phyloP scores from a whole-genome alignment of 169 alveolate genomes.

The Plasmodium ovale region DNA sequence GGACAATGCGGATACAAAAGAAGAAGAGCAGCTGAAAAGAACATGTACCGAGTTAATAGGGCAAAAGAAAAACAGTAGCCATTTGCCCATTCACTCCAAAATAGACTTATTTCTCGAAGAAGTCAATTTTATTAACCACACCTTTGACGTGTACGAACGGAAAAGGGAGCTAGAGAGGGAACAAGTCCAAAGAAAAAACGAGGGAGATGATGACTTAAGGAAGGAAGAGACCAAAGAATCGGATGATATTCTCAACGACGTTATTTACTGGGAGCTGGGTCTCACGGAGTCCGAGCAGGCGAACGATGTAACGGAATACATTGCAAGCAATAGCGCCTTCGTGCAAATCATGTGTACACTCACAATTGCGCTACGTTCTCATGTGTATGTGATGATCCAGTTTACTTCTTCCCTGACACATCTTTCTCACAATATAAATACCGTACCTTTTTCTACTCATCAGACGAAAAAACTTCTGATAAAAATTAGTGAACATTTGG shows the following conservation, averaged over 20 bases:
- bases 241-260: slow-evolving; percentile 49
- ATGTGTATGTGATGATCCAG: neutral
- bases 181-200: neutral
- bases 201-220: neutral
- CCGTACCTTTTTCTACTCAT: neutral
- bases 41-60: slow-evolving; percentile 18
- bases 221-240: slow-evolving; percentile 15
- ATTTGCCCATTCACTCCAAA: slow-evolving; percentile 26
- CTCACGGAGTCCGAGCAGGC: slow-evolving; percentile 15
- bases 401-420: neutral
- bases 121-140: slow-evolving; percentile 34
- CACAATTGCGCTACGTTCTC: no score
- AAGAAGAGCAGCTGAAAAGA: slow-evolving; percentile 11
- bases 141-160: slow-evolving; percentile 26
- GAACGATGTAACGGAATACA: no score
- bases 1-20: neutral
- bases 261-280: slow-evolving; percentile 48
- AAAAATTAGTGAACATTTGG: slow-evolving; percentile 33
- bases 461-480: slow-evolving; percentile 39
- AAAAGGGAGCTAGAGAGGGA: no score
- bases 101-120: slow-evolving; percentile 48
- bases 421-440: neutral
- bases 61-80: slow-evolving; percentile 14
- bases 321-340: no score
- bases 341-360: neutral